Percentiles rank a stretch among this genome's conserved stretches.
These are phyloP conservation scores for Tephrocybe sp. DNA, from an alignment of 768 basidiomycete species.

Conservation along the genomic window DNA sequence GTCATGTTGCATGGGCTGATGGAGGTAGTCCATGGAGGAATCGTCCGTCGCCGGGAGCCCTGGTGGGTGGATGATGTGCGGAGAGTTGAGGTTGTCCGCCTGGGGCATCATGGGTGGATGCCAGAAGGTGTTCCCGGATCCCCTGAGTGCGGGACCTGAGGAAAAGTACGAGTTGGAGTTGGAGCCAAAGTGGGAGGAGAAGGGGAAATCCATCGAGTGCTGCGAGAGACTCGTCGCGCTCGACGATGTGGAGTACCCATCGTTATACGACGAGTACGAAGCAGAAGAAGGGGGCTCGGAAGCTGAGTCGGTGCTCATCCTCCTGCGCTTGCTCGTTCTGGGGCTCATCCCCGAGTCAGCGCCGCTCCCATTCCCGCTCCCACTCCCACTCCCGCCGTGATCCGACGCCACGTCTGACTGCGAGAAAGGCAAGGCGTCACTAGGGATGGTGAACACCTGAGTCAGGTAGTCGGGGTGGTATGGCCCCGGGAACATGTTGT, in stretches of 20 bases:
- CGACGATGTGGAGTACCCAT: constrained; percentile 51
- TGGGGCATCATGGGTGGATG: constrained; percentile 75
- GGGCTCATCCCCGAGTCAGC: constrained; percentile 34
- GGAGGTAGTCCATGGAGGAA: constrained; percentile 72
- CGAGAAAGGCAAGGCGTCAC: constrained; percentile 57
- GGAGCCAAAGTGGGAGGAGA: constrained; percentile 40
- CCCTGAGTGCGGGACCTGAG: constrained; percentile 50
- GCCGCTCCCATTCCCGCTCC: constrained; percentile 32
- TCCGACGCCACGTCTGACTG: constrained; percentile 35
- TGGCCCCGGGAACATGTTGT: constrained; percentile 63
- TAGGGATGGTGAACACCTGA: constrained; percentile 46
- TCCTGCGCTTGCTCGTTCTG: constrained; percentile 62
- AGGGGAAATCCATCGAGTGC: constrained; percentile 72
- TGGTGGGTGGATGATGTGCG: constrained; percentile 64
- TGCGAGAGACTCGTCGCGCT: constrained; percentile 49
- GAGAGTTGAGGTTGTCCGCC: constrained; percentile 51
- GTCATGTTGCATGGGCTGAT: constrained; percentile 63
- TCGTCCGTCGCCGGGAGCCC: constrained; percentile 63
- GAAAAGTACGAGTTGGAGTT: constrained; percentile 19
- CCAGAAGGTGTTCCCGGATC: constrained; percentile 68
- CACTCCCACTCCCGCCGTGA: constrained; percentile 13
- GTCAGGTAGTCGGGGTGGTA: constrained; percentile 73
- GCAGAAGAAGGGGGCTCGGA: constrained; percentile 62
- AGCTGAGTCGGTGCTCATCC: constrained; percentile 65
- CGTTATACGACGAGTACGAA: constrained; percentile 61